Conservation (phyloP, 768 basidiomycete genomes). For the Rhodotorula diobovata region DNA sequence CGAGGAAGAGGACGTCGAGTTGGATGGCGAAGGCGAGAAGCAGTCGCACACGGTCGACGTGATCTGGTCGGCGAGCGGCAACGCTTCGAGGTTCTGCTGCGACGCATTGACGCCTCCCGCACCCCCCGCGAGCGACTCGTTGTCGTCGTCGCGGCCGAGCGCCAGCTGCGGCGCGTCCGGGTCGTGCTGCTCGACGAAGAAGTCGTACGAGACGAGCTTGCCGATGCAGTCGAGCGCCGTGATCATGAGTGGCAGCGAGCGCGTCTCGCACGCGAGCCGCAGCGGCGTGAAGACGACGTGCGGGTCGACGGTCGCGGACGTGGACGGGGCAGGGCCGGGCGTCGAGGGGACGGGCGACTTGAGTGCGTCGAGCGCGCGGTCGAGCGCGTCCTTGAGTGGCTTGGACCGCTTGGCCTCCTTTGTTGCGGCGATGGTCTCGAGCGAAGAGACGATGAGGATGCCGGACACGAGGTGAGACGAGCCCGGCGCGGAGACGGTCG, state of each 20-base stretch:
- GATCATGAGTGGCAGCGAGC: slow-evolving; percentile 87
- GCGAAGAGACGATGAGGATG: slow-evolving; percentile 41
- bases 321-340: not conserved
- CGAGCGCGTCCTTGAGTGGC: slow-evolving; percentile 42
- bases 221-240: slow-evolving; percentile 95
- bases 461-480: slow-evolving; percentile 40
- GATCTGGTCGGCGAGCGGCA: slow-evolving; percentile 78
- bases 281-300: slow-evolving; percentile 94
- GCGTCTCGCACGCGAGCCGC: slow-evolving; percentile 90
- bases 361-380: slow-evolving; percentile 40
- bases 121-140: slow-evolving; percentile 12
- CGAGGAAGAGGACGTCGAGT: slow-evolving; percentile 55
- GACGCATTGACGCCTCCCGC: not conserved
- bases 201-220: slow-evolving; percentile 94
- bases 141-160: slow-evolving; percentile 27
- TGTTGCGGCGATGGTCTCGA: slow-evolving; percentile 40
- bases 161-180: slow-evolving; percentile 26
- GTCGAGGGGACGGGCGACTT: slow-evolving; percentile 19
- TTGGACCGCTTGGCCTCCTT: slow-evolving; percentile 41
- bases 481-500: slow-evolving; percentile 27
- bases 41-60: slow-evolving; percentile 70
- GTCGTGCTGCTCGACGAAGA: slow-evolving; percentile 69
- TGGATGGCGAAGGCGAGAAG: slow-evolving; percentile 38
- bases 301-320: slow-evolving; percentile 49
- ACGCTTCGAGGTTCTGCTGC: slow-evolving; percentile 3